These are phyloP conservation scores for Starmerella khaoyaiensis DNA, from an alignment of 805 yeast species.

Conservation along the genomic window DNA sequence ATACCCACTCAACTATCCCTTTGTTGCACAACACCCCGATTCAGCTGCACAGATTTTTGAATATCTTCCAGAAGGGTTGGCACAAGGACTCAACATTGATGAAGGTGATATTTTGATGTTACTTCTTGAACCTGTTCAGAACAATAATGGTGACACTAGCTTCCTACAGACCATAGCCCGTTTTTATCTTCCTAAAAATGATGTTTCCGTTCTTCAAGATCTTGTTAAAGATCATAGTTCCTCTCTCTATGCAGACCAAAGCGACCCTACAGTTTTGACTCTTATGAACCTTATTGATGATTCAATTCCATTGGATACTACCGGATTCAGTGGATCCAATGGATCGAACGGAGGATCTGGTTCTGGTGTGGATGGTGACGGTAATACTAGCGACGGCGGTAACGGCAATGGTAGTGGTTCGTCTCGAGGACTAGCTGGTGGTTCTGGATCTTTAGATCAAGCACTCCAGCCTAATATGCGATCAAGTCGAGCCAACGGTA, in stretches of 20 bases:
- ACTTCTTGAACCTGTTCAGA: conserved; percentile 63
- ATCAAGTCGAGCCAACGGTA: conserved; percentile 24
- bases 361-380: conserved; percentile 10
- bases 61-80: conserved; percentile 64
- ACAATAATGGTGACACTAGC: conserved; percentile 31
- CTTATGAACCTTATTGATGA: conserved; percentile 63
- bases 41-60: conserved; percentile 77
- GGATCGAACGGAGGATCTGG: conserved; percentile 15
- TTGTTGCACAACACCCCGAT: conserved; percentile 57
- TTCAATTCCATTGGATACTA: conserved; percentile 39
- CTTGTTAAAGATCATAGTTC: conserved; percentile 43
- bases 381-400: conserved; percentile 8
- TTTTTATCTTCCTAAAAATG: conserved; percentile 57
- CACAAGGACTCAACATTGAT: conserved; percentile 42
- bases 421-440: conserved; percentile 25
- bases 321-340: conserved; percentile 3
- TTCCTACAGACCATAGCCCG: conserved; percentile 83
- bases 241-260: conserved; percentile 41
- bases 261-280: conserved; percentile 40
- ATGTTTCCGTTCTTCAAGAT: conserved; percentile 38
- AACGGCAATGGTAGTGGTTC: conserved; percentile 7
- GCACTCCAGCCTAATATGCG: conserved; percentile 26
- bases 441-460: conserved; percentile 28
- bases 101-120: conserved; percentile 40
- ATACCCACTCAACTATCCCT: conserved; percentile 66